Conservation (phyloP, 345 rosid genomes). For the Garcia nutans region DNA sequence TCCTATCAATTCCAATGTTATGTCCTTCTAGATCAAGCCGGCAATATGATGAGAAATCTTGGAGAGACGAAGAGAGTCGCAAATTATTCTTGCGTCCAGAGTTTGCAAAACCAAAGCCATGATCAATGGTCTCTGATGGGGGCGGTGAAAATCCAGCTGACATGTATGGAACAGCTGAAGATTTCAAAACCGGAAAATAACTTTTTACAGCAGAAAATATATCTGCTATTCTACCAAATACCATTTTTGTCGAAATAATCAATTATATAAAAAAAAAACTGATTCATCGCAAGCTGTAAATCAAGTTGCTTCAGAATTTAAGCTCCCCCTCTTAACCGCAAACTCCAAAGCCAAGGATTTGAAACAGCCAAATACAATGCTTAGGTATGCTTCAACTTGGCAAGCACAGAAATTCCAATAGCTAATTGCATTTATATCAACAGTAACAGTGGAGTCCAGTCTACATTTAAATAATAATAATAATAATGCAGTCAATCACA, state of each 20-base stretch:
- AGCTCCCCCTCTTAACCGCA: too few relatives aligned
- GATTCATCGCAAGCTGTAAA: too few relatives aligned
- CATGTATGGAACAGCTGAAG: constrained; percentile 44
- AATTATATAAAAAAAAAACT: too few relatives aligned
- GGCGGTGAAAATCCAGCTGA: constrained; percentile 47
- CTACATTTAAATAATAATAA: too few relatives aligned
- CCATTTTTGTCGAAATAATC: constrained; percentile 39
- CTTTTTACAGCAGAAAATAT: constrained; percentile 42
- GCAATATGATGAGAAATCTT: constrained; percentile 67
- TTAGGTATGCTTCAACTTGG: too few relatives aligned
- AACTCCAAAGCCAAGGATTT: too few relatives aligned
- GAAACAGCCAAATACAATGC: too few relatives aligned
- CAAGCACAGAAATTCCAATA: too few relatives aligned
- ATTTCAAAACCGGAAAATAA: constrained; percentile 35
- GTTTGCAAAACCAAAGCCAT: constrained; percentile 36
- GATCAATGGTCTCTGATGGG: constrained; percentile 36
- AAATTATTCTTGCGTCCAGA: constrained; percentile 52
- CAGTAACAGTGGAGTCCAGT: too few relatives aligned
- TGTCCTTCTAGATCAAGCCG: constrained; percentile 56
- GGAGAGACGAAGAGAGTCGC: constrained; percentile 82
- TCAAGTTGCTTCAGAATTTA: too few relatives aligned
- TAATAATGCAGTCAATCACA: too few relatives aligned
- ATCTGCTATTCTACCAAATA: constrained; percentile 56
- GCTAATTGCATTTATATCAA: too few relatives aligned
- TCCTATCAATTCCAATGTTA: constrained; percentile 41